phyloP scores from a whole-genome alignment of 148 eudicot species.

The Spergularia marina region DNA sequence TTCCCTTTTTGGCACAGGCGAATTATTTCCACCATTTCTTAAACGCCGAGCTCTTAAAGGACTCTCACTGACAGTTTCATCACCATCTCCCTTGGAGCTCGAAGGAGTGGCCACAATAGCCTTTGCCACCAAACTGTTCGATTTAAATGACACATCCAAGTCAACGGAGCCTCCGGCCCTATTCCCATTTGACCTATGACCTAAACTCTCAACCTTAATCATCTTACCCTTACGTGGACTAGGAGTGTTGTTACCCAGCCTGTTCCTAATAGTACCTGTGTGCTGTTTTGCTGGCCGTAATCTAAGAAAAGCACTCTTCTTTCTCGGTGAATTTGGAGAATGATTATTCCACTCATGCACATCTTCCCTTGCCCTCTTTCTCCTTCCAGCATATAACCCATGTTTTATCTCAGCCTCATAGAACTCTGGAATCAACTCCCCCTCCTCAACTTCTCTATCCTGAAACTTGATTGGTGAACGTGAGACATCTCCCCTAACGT shows the following conservation, averaged over 20 bases:
- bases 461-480: conserved; percentile 29
- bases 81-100: conserved; percentile 29
- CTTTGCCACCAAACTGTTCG: conserved; percentile 73
- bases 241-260: conserved; percentile 27
- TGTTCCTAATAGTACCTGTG: conserved; percentile 34
- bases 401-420: conserved; percentile 21
- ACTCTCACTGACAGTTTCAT: conserved; percentile 29
- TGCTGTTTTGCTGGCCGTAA: conserved; percentile 42
- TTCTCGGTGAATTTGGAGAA: conserved; percentile 39
- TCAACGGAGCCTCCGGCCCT: conserved; percentile 56
- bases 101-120: conserved; percentile 45
- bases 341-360: conserved; percentile 26
- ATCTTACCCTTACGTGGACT: conserved; percentile 42
- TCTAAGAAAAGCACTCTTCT: conserved; percentile 71
- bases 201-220: conserved; percentile 16
- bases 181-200: conserved; percentile 31
- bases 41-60: conserved; percentile 18
- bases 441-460: conserved; percentile 22
- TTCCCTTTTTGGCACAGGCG: conserved; percentile 21
- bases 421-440: conserved; percentile 17
- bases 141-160: conserved; percentile 73
- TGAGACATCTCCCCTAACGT: conserved; percentile 18
- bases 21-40: conserved; percentile 17
- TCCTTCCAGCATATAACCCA: conserved; percentile 26
- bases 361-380: conserved; percentile 37